Base-by-base conservation (phyloP, 1,139 yeast species). In the Suhomyces chickasaworum region DNA sequence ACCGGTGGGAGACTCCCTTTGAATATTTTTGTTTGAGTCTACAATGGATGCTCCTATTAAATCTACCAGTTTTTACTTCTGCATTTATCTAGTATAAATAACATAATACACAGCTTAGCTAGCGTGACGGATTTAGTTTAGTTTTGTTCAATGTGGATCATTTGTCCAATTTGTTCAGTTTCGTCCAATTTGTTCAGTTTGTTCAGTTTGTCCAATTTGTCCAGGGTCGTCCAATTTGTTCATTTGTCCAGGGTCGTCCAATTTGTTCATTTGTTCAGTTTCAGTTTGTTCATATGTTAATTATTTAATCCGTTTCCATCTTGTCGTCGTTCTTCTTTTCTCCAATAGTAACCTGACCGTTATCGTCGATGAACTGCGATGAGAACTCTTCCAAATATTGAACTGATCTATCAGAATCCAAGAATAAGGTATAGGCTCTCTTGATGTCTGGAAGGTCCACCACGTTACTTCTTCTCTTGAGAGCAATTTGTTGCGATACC, bases 401-500 rank as follows among this genome's bases (percentile, higher is more conserved):
- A 41, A 90, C 97, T 27, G 95, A 86, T 66, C 99, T 81, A 42
- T 83, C 85, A 45, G 95, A 79, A 67, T 93, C 99, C 65, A 91
- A 76, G 65, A 95, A 93, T 59, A 93, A 75, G 61, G 88, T 73
- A 68, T 91, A 95, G 36, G 91, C 86, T 61, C 96, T 83, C 74
- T 91, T 89, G 49, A 93, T 81, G 64, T 93, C 99, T 38, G 80
- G 83, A 47, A 91, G 81, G 50, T 86, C 96, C 42, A 93, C 91
- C 30, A 64, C 59, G 42, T 70, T 70, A 44, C 84, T 74, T 71
- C 96, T 84, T 66, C 96, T 83, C 70, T 90, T 91, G 52, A 80
- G 71, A 3, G 97, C 84, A 52, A 91, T 81, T 66, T 89, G 91
- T 63, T 88, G 87, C 25, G 97, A 79, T 12, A 93, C 97, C 7